Evolutionary conservation across 1,284 basidiomycete genomes (phyloP), one percentile per base, ranked within the genome.

Genomic region (Ceratobasidium sp.): DNA sequence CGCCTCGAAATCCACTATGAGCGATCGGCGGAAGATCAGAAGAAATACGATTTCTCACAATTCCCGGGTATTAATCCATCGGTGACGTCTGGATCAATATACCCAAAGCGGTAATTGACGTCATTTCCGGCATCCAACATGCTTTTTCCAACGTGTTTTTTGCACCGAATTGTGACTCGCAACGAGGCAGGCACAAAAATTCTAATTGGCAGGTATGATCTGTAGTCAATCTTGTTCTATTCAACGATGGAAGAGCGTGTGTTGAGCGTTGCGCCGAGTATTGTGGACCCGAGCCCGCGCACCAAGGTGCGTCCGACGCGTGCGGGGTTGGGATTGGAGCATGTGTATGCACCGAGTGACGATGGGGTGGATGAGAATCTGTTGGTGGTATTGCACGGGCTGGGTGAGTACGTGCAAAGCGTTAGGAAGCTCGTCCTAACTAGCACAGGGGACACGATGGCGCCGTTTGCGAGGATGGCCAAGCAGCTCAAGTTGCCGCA

Each of bases 321-420:
- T 1, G 80, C 82, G 13, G 80, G 81, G 16, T 84, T 92, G 43
- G 82, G 86, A 4, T 84, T 88, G 14, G 86, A 87, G 31, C 92
- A 91, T 80, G 83, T 83, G 9, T 95, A 94, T 80, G 77, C 81
- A 19, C 83, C 90, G 13, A 92, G 91, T 76, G 87, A 90, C 75
- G 92, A 94, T 80, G 93, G 92, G 31, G 91, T 89, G 16, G 94
- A 97, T 78, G 90, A 94, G 80, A 98, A 97, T 81, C 81, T 97
- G 31, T 82, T 98, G 39, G 86, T 98, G 75, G 85, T 98, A 66
- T 85, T 97, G 22, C 95, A 98, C 77, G 95, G 95, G 0, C 86
- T 97, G 39, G 94, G 94, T 93, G 78, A 76, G 88, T 79, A 24
- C 31, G 31, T 80, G 0, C 41, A 49, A 62, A 8, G 49, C 39